Evolutionary conservation across 1,284 basidiomycete species (phyloP), one percentile per base, ranked within the genome.

Genomic region (Ustilago cynodontis): DNA sequence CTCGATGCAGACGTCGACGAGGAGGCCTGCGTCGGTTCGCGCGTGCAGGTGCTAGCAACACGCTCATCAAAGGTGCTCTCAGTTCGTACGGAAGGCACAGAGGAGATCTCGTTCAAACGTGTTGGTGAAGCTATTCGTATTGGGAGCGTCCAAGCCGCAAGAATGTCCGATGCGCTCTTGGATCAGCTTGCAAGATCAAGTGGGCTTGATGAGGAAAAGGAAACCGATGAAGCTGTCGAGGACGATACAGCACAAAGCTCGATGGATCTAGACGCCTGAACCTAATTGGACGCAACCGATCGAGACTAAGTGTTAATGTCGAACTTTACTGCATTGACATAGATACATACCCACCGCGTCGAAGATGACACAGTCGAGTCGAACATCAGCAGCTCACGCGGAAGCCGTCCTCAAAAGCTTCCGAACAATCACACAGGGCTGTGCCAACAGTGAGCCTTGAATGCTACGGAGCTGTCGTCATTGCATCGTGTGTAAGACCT

Each of bases 1-100:
- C 71, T 83, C 9, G 81, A 83, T 51, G 78, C 81, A n/a, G 65
- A 76, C 41, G 61, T 79, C 3, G 79, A 80, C 47, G 81, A 83
- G 57, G 81, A 82, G 39, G 65, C 67, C 7, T 77, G 78, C 53
- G 50, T 83, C 1, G 63, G 69, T 13, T 63, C 70, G 6, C 62
- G 76, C 18, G 66, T 81, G 1, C 68, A 74, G 41, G 73, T 83
- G 33, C 50, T 83, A 14, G 78, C 78, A 9, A 75, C 80, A 14
- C 61, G 64, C n/a, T 62, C 57, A 14, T 66, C 75, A 2, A 73
- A 70, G n/a, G 75, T 79, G 13, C 64, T 71, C 22, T 69, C 68
- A 39, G 71, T 74, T 13, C 66, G 69, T 26, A 71, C 68, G 7
- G 59, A 72, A 13, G 75, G 70, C 13, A 65, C 63, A 7, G 57